Conservation (phyloP, 257 asterid genomes). For the Fraxinus americana region DNA sequence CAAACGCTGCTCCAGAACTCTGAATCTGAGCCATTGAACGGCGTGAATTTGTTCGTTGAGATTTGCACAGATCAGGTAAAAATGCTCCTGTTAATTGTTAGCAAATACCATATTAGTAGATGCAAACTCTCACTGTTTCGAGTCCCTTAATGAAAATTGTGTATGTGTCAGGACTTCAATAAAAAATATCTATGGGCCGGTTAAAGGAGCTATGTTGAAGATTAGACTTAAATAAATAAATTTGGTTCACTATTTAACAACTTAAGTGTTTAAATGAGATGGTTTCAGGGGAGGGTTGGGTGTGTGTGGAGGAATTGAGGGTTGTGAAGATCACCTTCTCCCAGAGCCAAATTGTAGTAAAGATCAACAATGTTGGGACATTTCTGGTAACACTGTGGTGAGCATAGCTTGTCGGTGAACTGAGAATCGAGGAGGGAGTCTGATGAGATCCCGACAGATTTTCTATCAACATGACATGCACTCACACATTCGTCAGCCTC, state of each 20-base stretch:
- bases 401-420: slow-evolving; percentile 30
- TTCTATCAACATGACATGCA: slow-evolving; percentile 33
- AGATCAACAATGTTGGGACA: slow-evolving; percentile 48
- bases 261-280: neutral
- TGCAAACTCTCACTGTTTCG: neutral
- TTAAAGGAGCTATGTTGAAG: too few species aligned
- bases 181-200: too few species aligned
- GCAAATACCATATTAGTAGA: neutral
- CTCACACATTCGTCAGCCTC: slow-evolving; percentile 34
- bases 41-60: slow-evolving; percentile 3
- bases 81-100: slow-evolving; percentile 29
- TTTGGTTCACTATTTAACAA: too few species aligned
- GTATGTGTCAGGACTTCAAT: too few species aligned
- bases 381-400: slow-evolving; percentile 26
- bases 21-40: slow-evolving; percentile 29
- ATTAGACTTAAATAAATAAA: too few species aligned
- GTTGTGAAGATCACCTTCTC: slow-evolving; percentile 29
- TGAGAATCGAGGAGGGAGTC: slow-evolving; percentile 29
- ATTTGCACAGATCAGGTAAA: slow-evolving; percentile 28
- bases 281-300: too few species aligned
- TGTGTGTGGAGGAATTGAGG: neutral
- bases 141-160: too few species aligned
- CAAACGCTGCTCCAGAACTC: slow-evolving; percentile 33
- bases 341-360: slow-evolving; percentile 38
- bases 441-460: slow-evolving; percentile 36